Evolutionary conservation across 2,329 filamentous ascomycete genomes (phyloP), one percentile per base, ranked within the genome.

Genomic region (Daldinia sp.): DNA sequence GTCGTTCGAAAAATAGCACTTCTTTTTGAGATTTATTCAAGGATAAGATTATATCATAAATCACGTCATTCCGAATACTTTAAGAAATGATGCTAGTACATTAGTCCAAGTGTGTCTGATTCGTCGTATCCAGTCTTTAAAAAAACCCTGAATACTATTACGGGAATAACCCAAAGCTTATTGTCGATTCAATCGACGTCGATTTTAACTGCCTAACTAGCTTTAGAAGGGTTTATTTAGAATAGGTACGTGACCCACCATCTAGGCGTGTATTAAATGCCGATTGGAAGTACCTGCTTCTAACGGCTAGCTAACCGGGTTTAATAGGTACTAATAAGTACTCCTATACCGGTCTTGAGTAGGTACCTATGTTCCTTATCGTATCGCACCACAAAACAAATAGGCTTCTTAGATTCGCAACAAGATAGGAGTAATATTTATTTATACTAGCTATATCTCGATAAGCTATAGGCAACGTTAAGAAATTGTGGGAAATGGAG

Each of bases 401-500:
- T 52, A 37, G 23, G 32, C 32, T 13, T 32, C 30, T 30, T 39
- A 6, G 35, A 15, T 13, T 15, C 13, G 13, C 21, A 11, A 37
- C 17, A 9, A 29, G 11, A 29, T 11, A 23, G 29, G 4, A 25
- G 6, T 7, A 17, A 45, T 27, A 15, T 21, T 29, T 27, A 15
- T 37, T 37, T 37, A 10, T 37, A 13, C 9, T 43, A 1, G n/a
- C n/a, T n/a, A n/a, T n/a, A n/a, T n/a, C n/a, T n/a, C n/a, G 19
- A 43, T 25, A 2, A 43, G 19, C 11, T 45, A 6, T 27, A 48
- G 2, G 15, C 30, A 32, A 13, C 1, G n/a, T 9, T 4, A 37
- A 37, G 34, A 37, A n/a, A 4, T 25, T 21, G 29, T 15, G 45
- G 4, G 63, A 60, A 32, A 83, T 83, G 81, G 77, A 82, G 56